Evolutionary conservation across 2,329 filamentous ascomycete species (phyloP).

Genomic region (Escovopsis sp.): DNA sequence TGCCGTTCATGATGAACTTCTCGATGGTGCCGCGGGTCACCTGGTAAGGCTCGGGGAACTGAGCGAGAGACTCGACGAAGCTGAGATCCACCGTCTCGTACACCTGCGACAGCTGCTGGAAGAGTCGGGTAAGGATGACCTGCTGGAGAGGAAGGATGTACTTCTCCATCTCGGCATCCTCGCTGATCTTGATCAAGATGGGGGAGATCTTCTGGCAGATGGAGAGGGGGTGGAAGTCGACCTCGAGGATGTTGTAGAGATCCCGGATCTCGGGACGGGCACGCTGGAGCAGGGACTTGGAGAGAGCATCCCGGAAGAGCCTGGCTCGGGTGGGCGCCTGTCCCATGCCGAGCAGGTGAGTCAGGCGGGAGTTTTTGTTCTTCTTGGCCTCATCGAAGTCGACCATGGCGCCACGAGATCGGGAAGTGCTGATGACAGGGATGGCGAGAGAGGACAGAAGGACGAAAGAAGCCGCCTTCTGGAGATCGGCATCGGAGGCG

Average conservation of each 20-base stretch:
- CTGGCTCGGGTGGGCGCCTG: slow-evolving; percentile 75
- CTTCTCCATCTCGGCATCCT: slow-evolving; percentile 90
- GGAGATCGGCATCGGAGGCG: slow-evolving; percentile 75
- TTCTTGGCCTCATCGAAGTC: slow-evolving; percentile 95
- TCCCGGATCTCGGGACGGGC: slow-evolving; percentile 90
- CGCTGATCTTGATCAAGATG: slow-evolving; percentile 83
- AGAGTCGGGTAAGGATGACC: slow-evolving; percentile 92
- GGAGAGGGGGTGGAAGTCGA: slow-evolving; percentile 95
- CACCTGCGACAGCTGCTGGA: slow-evolving; percentile 97
- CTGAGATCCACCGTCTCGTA: slow-evolving; percentile 94
- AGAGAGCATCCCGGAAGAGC: slow-evolving; percentile 89
- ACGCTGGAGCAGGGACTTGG: slow-evolving; percentile 86
- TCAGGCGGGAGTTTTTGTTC: slow-evolving; percentile 97
- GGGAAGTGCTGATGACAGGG: slow-evolving; percentile 94
- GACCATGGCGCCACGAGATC: slow-evolving; percentile 87
- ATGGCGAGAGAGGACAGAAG: slow-evolving; percentile 92
- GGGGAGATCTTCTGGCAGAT: slow-evolving; percentile 99
- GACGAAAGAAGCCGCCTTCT: slow-evolving; percentile 90
- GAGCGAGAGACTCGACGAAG: slow-evolving; percentile 84
- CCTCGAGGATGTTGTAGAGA: slow-evolving; percentile 96
- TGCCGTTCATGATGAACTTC: slow-evolving; percentile 99
- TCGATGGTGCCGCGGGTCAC: slow-evolving; percentile 82
- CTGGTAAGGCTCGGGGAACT: slow-evolving; percentile 94
- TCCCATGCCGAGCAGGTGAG: slow-evolving; percentile 87
- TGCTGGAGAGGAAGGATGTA: slow-evolving; percentile 93